Percentiles rank a stretch among this genome's conserved stretches.
These are phyloP conservation scores for Lachancea nothofagi DNA, from an alignment of 805 yeast genomes.

Conservation along the genomic window DNA sequence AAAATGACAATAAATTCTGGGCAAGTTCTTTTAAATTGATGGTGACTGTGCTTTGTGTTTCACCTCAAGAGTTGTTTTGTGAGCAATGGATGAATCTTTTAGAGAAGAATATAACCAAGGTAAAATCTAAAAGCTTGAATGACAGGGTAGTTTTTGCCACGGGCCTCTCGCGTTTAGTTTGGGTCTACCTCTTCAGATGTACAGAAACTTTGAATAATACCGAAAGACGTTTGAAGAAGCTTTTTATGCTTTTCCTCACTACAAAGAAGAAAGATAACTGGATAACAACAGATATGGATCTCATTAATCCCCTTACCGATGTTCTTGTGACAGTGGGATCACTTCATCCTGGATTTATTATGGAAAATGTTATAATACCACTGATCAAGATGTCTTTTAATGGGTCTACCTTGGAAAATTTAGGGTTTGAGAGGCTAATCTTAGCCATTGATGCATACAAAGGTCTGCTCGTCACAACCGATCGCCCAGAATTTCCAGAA, in stretches of 20 bases:
- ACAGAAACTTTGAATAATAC: constrained; percentile 87
- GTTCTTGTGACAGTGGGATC: constrained; percentile 73
- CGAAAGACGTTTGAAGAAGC: constrained; percentile 63
- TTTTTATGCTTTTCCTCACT: constrained; percentile 53
- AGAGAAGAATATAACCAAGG: constrained; percentile 53
- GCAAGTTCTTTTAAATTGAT: constrained; percentile 58
- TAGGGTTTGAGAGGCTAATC: constrained; percentile 64
- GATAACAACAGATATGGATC: constrained; percentile 56
- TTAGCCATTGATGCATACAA: constrained; percentile 68
- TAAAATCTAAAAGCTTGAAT: constrained; percentile 55
- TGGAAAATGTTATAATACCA: constrained; percentile 74
- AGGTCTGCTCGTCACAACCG: constrained; percentile 61
- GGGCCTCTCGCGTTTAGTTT: constrained; percentile 66
- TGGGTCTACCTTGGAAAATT: constrained; percentile 52
- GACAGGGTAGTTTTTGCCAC: constrained; percentile 54
- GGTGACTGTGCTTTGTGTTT: constrained; percentile 70
- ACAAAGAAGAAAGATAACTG: constrained; percentile 66
- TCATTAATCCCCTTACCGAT: constrained; percentile 64
- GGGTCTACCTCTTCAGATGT: constrained; percentile 86
- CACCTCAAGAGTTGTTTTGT: constrained; percentile 71
- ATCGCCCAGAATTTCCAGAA: constrained; percentile 72
- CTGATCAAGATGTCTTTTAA: constrained; percentile 57
- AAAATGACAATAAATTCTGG: constrained; percentile 51
- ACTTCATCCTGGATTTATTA: constrained; percentile 68
- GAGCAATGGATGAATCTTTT: constrained; percentile 64